Conservation (phyloP, 257 asterid genomes). For the Ballota nigra region DNA sequence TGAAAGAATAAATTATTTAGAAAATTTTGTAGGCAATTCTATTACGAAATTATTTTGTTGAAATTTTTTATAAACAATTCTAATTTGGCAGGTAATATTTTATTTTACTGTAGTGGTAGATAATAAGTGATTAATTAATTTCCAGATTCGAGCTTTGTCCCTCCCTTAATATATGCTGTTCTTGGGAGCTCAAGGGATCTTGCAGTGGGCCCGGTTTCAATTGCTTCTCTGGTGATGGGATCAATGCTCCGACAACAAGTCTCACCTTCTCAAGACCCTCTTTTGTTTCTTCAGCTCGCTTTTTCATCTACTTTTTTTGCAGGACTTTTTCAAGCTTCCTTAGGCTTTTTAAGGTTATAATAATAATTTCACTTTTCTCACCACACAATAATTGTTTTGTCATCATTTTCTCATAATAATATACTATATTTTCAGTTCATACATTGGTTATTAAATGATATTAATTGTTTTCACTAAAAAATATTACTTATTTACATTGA, state of each 20-base stretch:
- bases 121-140: too few relatives aligned
- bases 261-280: conserved; percentile 56
- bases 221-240: conserved; percentile 75
- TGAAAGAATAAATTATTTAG: too few relatives aligned
- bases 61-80: too few relatives aligned
- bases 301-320: conserved; percentile 82
- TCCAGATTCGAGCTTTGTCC: conserved; percentile 95
- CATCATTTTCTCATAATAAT: not conserved
- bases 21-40: too few relatives aligned
- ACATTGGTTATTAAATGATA: too few relatives aligned
- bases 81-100: too few relatives aligned
- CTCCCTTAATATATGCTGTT: conserved; percentile 76
- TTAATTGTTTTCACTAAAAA: too few relatives aligned
- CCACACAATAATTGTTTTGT: not conserved
- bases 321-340: conserved; percentile 77
- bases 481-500: too few relatives aligned
- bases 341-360: conserved; percentile 72
- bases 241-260: conserved; percentile 76
- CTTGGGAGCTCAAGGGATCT: conserved; percentile 93
- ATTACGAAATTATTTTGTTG: too few relatives aligned
- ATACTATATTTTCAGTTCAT: too few relatives aligned
- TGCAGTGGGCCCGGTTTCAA: conserved; percentile 88
- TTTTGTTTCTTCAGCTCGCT: conserved; percentile 78
- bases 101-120: too few relatives aligned
- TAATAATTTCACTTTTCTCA: not conserved